A percentile compares a stretch with the other conserved stretches of the same genome.
Conservation (phyloP, 192 early-diverging fungal species). For the Umbelopsis sp. region DNA sequence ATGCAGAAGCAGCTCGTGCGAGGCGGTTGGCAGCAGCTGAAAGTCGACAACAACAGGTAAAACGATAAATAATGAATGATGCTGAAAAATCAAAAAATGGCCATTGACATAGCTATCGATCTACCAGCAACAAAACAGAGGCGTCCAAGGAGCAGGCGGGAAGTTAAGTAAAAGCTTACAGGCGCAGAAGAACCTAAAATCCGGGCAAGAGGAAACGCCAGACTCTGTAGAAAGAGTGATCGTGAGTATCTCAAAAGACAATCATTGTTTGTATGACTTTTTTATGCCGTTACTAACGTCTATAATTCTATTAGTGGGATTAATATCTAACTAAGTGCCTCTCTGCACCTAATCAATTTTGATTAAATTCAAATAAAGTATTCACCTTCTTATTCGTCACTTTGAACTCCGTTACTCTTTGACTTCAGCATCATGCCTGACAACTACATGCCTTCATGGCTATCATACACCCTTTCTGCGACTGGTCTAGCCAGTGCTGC, state of each 20-base stretch:
- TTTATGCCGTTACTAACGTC: no score
- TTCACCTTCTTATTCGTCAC: no score
- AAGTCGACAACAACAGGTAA: not conserved
- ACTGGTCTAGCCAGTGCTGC: conserved; percentile 48
- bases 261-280: no score
- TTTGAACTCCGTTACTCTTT: conserved; percentile 9
- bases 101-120: not conserved
- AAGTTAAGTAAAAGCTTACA: conserved; percentile 8
- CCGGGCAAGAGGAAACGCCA: not conserved
- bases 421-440: conserved; percentile 15
- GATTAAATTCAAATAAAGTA: no score
- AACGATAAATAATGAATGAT: no score
- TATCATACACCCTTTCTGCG: conserved; percentile 48
- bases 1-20: conserved; percentile 1
- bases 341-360: no score
- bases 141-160: not conserved
- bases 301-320: no score
- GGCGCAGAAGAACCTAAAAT: not conserved
- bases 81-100: no score
- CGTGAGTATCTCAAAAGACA: not conserved
- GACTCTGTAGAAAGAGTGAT: not conserved
- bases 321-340: no score
- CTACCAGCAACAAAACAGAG: conserved; percentile 1
- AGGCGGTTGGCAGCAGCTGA: not conserved
- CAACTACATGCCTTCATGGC: conserved; percentile 32